A percentile compares a stretch with the other conserved stretches of the same genome.
phyloP scores from a whole-genome alignment of 805 yeast genomes.

The Maudiozyma bulderi region DNA sequence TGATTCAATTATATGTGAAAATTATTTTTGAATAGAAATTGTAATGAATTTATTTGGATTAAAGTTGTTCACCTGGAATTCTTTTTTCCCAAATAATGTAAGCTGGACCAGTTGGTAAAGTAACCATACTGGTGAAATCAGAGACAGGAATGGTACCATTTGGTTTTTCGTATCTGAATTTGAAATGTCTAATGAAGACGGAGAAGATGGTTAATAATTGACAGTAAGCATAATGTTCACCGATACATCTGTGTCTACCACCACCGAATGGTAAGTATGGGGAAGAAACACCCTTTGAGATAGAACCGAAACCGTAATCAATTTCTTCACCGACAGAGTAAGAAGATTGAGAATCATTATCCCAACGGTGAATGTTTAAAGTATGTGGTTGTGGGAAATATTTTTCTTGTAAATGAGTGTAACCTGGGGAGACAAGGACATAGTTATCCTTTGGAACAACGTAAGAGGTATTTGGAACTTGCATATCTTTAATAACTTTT shows the following conservation, averaged over 20 bases:
- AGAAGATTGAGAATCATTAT: constrained; percentile 30
- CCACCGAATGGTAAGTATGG: constrained; percentile 98
- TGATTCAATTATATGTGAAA: background rate
- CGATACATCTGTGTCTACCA: constrained; percentile 98
- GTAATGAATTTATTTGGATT: background rate
- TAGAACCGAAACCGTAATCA: constrained; percentile 95
- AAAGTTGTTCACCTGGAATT: constrained; percentile 17
- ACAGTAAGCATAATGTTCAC: constrained; percentile 94
- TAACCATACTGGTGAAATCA: constrained; percentile 87
- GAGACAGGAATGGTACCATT: constrained; percentile 52
- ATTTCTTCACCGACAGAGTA: constrained; percentile 34
- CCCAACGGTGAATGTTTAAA: constrained; percentile 90
- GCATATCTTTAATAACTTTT: constrained; percentile 68
- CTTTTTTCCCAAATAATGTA: constrained; percentile 64
- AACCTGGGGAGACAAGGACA: constrained; percentile 91
- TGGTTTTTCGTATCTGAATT: constrained; percentile 54
- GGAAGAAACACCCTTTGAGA: constrained; percentile 90
- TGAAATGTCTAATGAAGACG: constrained; percentile 62
- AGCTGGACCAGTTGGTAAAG: constrained; percentile 77
- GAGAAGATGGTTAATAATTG: constrained; percentile 82
- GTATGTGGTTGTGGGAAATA: constrained; percentile 68
- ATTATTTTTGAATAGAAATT: no score
- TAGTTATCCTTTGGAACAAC: constrained; percentile 85
- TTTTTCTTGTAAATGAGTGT: constrained; percentile 63
- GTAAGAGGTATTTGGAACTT: constrained; percentile 68